Conservation (phyloP, 202 grass and related monocot species). For the Elaeis oleifera region DNA sequence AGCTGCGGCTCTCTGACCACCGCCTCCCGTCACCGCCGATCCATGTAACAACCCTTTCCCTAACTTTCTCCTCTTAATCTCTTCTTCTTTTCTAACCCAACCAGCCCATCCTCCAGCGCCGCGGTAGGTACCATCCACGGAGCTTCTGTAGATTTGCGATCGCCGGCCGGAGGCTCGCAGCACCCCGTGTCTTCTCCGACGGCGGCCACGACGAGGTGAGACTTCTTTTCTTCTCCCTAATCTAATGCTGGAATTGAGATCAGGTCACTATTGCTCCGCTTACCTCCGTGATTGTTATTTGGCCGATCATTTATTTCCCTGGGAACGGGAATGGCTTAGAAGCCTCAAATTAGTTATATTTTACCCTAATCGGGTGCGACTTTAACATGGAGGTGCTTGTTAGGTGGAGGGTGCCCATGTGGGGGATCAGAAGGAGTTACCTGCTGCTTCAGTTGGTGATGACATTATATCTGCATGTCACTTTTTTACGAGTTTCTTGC, state of each 20-base stretch:
- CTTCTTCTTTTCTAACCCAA: not conserved
- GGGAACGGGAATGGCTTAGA: too few species aligned
- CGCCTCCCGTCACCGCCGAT: constrained; percentile 14
- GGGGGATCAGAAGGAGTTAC: constrained; percentile 21
- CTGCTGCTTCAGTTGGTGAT: constrained; percentile 40
- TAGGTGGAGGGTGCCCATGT: constrained; percentile 29
- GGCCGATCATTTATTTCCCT: constrained; percentile 15
- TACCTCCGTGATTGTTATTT: not conserved
- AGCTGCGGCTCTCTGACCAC: constrained; percentile 1
- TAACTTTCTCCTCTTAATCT: not conserved
- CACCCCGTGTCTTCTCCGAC: constrained; percentile 14
- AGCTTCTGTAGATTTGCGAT: constrained; percentile 10
- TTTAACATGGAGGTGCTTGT: not conserved
- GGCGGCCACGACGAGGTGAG: constrained; percentile 22
- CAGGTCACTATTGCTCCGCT: not conserved
- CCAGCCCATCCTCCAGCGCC: constrained; percentile 6
- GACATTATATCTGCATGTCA: not conserved
- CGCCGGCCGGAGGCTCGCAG: not conserved
- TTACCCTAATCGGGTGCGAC: too few species aligned
- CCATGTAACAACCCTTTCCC: not conserved
- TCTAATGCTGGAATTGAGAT: constrained; percentile 4
- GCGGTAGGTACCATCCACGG: not conserved
- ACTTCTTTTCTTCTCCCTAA: not conserved
- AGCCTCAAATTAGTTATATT: too few species aligned
- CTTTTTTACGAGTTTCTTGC: constrained; percentile 6